phyloP scores from a whole-genome alignment of 306 rosid genomes.

The Vigna unguiculata region DNA sequence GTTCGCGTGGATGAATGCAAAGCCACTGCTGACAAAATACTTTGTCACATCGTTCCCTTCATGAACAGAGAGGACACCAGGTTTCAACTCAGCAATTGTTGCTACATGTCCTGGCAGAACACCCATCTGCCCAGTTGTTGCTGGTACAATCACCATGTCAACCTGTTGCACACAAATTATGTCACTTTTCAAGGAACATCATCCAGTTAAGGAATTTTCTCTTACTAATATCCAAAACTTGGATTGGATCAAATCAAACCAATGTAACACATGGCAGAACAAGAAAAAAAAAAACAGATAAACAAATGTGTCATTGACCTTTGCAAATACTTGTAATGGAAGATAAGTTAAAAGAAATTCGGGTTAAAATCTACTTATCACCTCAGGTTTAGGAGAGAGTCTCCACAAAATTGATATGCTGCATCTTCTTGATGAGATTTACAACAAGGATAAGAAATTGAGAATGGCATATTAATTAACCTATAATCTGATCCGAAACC shows the following conservation, averaged over 20 bases:
- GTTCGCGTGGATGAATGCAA: constrained; percentile 90
- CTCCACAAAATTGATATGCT: not conserved
- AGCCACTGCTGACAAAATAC: constrained; percentile 94
- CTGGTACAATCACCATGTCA: constrained; percentile 96
- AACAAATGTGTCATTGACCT: not conserved
- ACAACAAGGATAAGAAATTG: not conserved
- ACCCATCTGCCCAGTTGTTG: constrained; percentile 97
- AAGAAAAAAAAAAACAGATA: constrained; percentile 7
- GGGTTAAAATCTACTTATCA: too few relatives aligned
- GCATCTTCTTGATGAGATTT: not conserved
- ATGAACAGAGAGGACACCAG: constrained; percentile 86
- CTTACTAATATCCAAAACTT: not conserved
- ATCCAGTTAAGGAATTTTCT: not conserved
- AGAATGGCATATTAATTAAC: not conserved
- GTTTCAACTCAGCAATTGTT: constrained; percentile 97
- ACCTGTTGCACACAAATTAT: constrained; percentile 62
- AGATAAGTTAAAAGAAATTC: too few relatives aligned
- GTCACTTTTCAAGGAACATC: constrained; percentile 11
- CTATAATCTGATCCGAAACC: not conserved
- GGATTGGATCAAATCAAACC: not conserved
- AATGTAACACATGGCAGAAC: constrained; percentile 5
- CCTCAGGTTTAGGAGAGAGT: too few relatives aligned
- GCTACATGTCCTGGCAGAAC: constrained; percentile 99
- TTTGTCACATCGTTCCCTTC: constrained; percentile 79
- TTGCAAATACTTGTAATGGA: too few relatives aligned